Evolutionary conservation across 352 stramenopile species (phyloP), one percentile per base, ranked within the genome.

Genomic region (Phytopythium cucurbitacearum): DNA sequence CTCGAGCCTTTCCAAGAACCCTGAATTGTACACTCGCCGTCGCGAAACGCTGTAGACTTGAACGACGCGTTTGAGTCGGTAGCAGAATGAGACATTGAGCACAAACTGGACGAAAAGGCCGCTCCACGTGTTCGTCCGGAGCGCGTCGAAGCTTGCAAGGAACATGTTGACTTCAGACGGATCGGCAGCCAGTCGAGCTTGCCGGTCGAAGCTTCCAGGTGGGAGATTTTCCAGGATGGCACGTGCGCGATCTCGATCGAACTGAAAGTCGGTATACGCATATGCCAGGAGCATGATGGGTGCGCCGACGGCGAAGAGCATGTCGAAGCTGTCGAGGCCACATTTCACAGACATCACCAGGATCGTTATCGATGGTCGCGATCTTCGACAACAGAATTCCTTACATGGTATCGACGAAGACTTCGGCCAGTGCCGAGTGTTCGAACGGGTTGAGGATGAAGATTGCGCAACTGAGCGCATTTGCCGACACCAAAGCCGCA

Each of bases 71-170:
- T 48, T 45, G 48, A 53, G 36, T 45, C 49, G 48, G 35, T 53
- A 63, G 21, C 37, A 34, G 34, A 53, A 63, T 1, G 42, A 57
- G 35, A 51, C 37, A 32, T 45, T 50, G 42, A 57, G 51, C 11
- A 42, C 36, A 11, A 42, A 34, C 8, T 49, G 32, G 1, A 57
- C 10, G 12, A 7, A 36, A 16, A 57, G n/a, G 16, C 44, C 51
- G n/a, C 21, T 45, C 37, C 43, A 44, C 13, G 42, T 43, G 13
- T 42, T 51, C n/a, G 43, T 45, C 15, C 42, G 32, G 1, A 57
- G 42, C n/a, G 36, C 44, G 37, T 51, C 43, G 15, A 57, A 57
- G 28, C 36, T 39, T 5, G 47, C 10, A 3, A 45, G 40, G 28
- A 51, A 57, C 36, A 40, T 13, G 6, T 35, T 50, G 9, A 57